phyloP scores from a whole-genome alignment of 2,329 filamentous ascomycete genomes.

The Penicillium sp. region DNA sequence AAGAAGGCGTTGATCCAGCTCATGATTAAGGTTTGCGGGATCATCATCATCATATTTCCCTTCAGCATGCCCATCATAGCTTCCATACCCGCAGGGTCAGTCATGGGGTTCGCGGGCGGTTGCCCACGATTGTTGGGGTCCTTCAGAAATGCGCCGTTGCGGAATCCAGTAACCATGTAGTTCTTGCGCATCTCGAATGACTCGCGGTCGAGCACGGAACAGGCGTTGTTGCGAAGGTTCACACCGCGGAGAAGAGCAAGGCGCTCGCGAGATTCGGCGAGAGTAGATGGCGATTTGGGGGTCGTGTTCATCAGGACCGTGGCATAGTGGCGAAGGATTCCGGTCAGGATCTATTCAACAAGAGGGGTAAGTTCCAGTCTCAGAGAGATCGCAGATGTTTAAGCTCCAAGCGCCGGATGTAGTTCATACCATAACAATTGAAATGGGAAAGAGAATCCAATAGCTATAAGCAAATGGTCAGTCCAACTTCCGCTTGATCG shows the following conservation, averaged over 20 bases:
- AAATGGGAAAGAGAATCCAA: slow-evolving; percentile 98
- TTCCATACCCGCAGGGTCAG: slow-evolving; percentile 94
- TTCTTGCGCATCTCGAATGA: slow-evolving; percentile 80
- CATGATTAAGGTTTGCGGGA: slow-evolving; percentile 98
- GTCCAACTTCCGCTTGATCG: slow-evolving; percentile 7
- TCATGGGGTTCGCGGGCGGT: slow-evolving; percentile 88
- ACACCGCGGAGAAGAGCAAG: slow-evolving; percentile 79
- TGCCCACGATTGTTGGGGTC: slow-evolving; percentile 83
- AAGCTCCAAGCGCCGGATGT: neutral
- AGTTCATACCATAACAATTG: slow-evolving; percentile 78
- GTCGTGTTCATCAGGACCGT: slow-evolving; percentile 82
- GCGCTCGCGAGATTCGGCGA: slow-evolving; percentile 70
- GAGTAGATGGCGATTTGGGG: slow-evolving; percentile 70
- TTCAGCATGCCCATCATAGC: slow-evolving; percentile 99
- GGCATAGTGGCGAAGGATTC: slow-evolving; percentile 93
- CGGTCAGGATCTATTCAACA: slow-evolving; percentile 70
- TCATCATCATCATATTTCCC: slow-evolving; percentile 99
- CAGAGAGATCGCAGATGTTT: neutral
- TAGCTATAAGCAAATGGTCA: slow-evolving; percentile 60
- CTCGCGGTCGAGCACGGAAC: slow-evolving; percentile 72
- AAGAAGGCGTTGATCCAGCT: slow-evolving; percentile 99
- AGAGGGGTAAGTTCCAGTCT: neutral
- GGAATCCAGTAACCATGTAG: slow-evolving; percentile 74
- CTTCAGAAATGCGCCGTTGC: slow-evolving; percentile 84
- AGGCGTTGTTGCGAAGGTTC: slow-evolving; percentile 77